These are phyloP conservation scores for Quercus tomentella DNA, from an alignment of 331 rosid genomes.

Conservation along the genomic window DNA sequence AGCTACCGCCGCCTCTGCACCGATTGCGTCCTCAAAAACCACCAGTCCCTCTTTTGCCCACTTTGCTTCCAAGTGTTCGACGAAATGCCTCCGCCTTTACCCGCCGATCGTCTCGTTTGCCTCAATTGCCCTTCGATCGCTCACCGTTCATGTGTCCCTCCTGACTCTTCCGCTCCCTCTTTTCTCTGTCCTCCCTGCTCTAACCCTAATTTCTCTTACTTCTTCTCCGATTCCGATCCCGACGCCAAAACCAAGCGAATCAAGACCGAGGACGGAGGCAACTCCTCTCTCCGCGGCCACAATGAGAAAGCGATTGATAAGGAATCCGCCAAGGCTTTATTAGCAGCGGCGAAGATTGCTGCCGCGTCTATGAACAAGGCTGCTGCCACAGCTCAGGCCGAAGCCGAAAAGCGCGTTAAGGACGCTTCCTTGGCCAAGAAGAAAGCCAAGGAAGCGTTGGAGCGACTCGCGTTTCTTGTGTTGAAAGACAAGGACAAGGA, in stretches of 20 bases:
- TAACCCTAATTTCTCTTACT: constrained; percentile 40
- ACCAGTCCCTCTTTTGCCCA: constrained; percentile 67
- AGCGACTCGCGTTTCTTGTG: constrained; percentile 20
- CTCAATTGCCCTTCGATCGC: constrained; percentile 61
- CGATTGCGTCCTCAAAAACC: constrained; percentile 60
- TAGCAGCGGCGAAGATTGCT: constrained; percentile 45
- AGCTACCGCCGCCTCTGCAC: constrained; percentile 50
- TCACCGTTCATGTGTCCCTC: constrained; percentile 48
- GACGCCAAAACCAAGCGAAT: background rate
- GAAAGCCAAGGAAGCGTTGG: constrained; percentile 53
- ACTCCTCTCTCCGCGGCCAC: background rate
- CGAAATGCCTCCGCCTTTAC: constrained; percentile 21
- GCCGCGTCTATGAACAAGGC: constrained; percentile 40
- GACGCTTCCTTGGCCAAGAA: constrained; percentile 54
- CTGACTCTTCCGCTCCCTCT: background rate
- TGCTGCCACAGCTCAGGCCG: constrained; percentile 27
- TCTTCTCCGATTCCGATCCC: constrained; percentile 1
- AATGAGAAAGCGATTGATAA: constrained; percentile 7
- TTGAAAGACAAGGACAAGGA: background rate
- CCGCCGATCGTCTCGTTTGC: constrained; percentile 60
- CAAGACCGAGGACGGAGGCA: background rate
- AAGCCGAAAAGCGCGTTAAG: constrained; percentile 42
- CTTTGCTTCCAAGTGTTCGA: constrained; percentile 59
- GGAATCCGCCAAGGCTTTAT: constrained; percentile 36
- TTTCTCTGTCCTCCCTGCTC: constrained; percentile 40